Percentiles rank a stretch among this genome's conserved stretches.
phyloP scores from a whole-genome alignment of 345 rosid genomes.

The Stellera chamaejasme region DNA sequence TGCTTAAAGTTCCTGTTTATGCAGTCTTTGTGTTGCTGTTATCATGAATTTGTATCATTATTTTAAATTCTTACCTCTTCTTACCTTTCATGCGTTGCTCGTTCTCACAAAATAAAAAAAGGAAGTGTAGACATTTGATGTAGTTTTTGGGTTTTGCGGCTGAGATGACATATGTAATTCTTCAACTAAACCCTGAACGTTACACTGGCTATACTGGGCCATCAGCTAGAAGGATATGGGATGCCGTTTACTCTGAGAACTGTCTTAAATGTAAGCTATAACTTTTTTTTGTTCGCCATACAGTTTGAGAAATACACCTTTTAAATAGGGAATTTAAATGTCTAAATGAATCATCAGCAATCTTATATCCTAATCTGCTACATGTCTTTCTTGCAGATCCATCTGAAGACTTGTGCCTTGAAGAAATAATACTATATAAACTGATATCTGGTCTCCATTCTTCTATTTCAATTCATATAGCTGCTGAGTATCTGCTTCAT shows the following conservation, averaged over 20 bases:
- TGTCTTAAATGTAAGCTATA: constrained; percentile 72
- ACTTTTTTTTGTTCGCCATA: background rate
- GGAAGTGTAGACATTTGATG: too few species aligned
- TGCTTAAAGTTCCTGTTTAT: too few species aligned
- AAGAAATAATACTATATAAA: constrained; percentile 80
- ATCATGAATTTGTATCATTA: too few species aligned
- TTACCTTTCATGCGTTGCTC: too few species aligned
- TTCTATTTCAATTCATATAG: constrained; percentile 85
- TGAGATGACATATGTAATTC: constrained; percentile 91
- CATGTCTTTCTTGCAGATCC: constrained; percentile 37
- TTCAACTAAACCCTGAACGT: constrained; percentile 80
- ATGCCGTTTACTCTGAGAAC: constrained; percentile 81
- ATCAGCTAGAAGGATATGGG: constrained; percentile 97
- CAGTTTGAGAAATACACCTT: background rate
- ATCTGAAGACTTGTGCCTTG: constrained; percentile 69
- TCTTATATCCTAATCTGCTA: background rate
- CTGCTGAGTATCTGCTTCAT: constrained; percentile 83
- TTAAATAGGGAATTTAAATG: too few species aligned
- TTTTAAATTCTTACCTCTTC: too few species aligned
- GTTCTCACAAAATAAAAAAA: too few species aligned
- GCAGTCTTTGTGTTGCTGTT: too few species aligned
- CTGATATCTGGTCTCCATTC: constrained; percentile 96
- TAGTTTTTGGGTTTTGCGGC: constrained; percentile 31
- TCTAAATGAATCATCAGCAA: background rate
- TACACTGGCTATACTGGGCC: constrained; percentile 86